Percentiles rank a stretch among this genome's conserved stretches.
These are phyloP conservation scores for Rosa lucieae DNA, from an alignment of 306 rosid genomes.

Conservation along the genomic window DNA sequence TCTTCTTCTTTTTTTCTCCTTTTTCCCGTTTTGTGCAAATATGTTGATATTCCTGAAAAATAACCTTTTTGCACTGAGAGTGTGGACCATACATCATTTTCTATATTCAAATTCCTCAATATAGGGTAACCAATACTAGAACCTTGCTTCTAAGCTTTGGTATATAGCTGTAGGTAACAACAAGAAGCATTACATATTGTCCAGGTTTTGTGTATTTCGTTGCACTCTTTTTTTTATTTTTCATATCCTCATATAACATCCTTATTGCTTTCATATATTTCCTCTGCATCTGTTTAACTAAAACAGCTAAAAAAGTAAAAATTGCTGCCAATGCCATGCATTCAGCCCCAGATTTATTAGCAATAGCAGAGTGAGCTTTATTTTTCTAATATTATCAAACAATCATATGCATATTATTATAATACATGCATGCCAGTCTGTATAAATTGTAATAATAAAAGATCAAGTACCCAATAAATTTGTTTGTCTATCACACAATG, in stretches of 20 bases:
- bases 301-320: background rate
- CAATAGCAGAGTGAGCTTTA: background rate
- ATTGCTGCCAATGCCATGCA: background rate
- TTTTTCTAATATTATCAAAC: too few species aligned
- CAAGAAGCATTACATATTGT: background rate
- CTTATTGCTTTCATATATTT: background rate
- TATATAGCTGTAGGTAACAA: background rate
- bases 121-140: background rate
- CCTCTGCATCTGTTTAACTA: background rate
- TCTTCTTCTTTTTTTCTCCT: too few species aligned
- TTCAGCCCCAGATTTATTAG: background rate
- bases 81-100: background rate
- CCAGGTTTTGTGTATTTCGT: background rate
- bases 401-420: too few species aligned
- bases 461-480: background rate
- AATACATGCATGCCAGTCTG: background rate
- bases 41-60: background rate
- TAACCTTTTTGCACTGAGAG: background rate
- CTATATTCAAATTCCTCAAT: background rate
- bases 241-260: background rate
- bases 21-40: background rate
- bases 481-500: background rate
- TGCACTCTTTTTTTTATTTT: background rate
- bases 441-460: background rate
- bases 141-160: background rate